Base-by-base conservation (phyloP, 1,284 basidiomycete species). In the Marasmius oreades region DNA sequence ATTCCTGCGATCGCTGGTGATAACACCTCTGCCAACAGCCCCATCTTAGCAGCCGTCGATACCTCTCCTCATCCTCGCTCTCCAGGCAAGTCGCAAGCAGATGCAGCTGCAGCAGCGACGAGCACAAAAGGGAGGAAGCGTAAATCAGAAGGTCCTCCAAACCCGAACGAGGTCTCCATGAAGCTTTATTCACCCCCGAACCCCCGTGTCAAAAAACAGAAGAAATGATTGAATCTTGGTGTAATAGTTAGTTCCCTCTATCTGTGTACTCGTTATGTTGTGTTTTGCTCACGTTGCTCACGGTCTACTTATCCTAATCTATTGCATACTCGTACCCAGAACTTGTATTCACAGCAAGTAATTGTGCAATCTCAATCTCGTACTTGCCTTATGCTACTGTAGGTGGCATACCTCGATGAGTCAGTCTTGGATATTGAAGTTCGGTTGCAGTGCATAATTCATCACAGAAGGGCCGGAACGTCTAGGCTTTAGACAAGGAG, bases 121-220 rank as follows among this genome's bases (percentile, higher is more conserved):
- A 48, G 45, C 51, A 42, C 58, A 23, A 55, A 23, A 52, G 66
- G 67, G 39, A 65, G 70, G 61, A 82, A 82, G 62, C 76, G 80
- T 59, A 80, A 81, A 66, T 80, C 77, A 37, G 77, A 81, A 20
- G 67, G 67, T 12, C 59, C 61, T 37, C 72, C 26, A 7, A 46
- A 23, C 18, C 47, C 26, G 47, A 50, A 26, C 24, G 53, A 58
- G 5, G 24, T 53, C 23, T 33, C 48, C 2, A 51, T 60, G 23
- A 34, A 52, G 34, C 46, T 36, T 16, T 46, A 56, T 12, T 10
- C 37, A 31, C 52, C 39, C 18, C 26, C 52, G n/a, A 54, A 26
- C 18, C 24, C 53, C 5, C 59, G 48, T 48, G 33, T 24, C 5
- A 57, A 56, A 46, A 55, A 43, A 53, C 48, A 50, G 53, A 39